Base-by-base conservation (phyloP, 2,329 filamentous ascomycete genomes). In the Aureobasidium sp. region DNA sequence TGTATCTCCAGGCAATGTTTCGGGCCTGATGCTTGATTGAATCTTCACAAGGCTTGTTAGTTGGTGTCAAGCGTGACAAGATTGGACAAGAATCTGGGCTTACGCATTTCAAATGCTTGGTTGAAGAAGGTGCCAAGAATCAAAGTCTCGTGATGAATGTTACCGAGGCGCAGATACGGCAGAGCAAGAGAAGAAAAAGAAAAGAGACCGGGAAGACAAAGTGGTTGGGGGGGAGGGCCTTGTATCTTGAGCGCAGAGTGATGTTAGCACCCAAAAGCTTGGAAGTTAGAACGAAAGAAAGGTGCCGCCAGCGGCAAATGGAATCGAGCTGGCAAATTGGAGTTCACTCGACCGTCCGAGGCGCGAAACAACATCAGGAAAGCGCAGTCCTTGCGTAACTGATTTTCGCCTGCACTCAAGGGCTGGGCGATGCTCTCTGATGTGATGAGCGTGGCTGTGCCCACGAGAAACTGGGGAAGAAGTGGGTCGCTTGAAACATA, bases 21-120 rank as follows among this genome's bases (percentile, higher is more conserved):
- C 64, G 48, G 5, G 64, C 64, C 32, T 63, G 61, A 7, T 61
- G 63, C 44, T 63, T 62, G 39, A 66, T 66, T 25, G 63, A 39
- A 34, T 66, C 64, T 66, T 44, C 32, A n/a, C 9, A 39, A 41
- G 48, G 21, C 37, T 62, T 30, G 61, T 64, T 51, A 61, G 51
- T 21, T 63, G 42, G n/a, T 29, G 39, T 13, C 47, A 44, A n/a
- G 9, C 57, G 29, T 37, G 32, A 44, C 42, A 47, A 50, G 54
- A 36, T 21, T 37, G 58, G 44, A 51, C 34, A 49, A 37, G 61
- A 44, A n/a, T 47, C 37, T 37, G 49, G 50, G 60, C 63, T 45
- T 50, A 62, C 63, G 63, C 62, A 65, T 63, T 44, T 55, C 32
- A 21, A 49, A 36, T 47, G 60, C 60, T 49, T 48, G n/a, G 11